Conservation (phyloP, 192 early-diverging fungal genomes). For the Dispira simplex region DNA sequence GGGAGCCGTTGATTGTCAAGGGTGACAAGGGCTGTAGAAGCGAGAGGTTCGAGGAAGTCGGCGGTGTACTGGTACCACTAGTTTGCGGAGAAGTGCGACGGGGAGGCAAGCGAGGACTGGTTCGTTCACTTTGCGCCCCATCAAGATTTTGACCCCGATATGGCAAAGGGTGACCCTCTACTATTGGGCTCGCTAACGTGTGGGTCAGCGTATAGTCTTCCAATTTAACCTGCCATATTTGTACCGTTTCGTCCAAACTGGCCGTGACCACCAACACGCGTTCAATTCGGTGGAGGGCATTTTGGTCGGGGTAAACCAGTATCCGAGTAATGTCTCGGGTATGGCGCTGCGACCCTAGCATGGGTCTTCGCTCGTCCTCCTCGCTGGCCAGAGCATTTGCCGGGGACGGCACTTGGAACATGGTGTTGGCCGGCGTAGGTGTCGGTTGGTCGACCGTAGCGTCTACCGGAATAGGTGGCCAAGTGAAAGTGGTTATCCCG, state of each 20-base stretch:
- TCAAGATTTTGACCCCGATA: not conserved
- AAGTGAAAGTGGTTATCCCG: not conserved
- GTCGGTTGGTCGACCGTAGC: not conserved
- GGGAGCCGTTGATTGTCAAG: too few relatives aligned
- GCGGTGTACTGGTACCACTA: not conserved
- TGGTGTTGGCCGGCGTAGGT: not conserved
- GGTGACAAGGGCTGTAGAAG: not conserved
- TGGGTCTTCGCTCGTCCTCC: not conserved
- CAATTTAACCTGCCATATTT: slow-evolving; percentile 1
- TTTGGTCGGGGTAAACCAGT: slow-evolving; percentile 3
- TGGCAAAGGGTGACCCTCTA: not conserved
- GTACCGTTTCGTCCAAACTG: not conserved
- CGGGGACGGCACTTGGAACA: not conserved
- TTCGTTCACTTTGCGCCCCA: not conserved
- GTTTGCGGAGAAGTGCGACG: not conserved
- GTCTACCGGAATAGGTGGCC: not conserved
- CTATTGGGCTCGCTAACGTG: not conserved
- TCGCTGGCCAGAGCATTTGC: not conserved
- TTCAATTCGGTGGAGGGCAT: not conserved
- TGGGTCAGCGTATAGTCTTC: not conserved
- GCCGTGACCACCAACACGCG: slow-evolving; percentile 1
- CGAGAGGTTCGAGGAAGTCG: not conserved
- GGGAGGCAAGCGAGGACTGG: not conserved
- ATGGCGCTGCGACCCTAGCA: not conserved
- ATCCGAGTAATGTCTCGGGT: not conserved